Evolutionary conservation across 768 basidiomycete species (phyloP).

Genomic region (Royoungia palumana): DNA sequence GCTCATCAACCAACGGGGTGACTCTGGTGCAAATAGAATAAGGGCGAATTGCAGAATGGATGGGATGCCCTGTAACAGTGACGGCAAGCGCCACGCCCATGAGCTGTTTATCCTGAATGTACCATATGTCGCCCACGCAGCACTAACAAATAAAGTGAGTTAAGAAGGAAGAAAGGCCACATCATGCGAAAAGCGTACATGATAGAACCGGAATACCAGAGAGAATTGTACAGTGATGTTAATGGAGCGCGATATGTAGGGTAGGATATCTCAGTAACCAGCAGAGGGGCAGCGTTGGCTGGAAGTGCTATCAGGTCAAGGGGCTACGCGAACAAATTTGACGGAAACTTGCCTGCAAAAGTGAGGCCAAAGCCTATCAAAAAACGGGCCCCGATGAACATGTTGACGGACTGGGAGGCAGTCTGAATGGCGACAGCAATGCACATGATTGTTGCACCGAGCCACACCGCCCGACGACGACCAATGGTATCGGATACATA

Average conservation of each 20-base stretch:
- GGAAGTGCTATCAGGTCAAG: conserved; percentile 5
- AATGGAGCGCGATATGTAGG: conserved; percentile 77
- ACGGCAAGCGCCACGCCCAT: conserved; percentile 85
- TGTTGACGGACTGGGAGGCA: conserved; percentile 64
- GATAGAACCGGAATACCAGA: conserved; percentile 85
- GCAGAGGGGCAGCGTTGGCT: conserved; percentile 75
- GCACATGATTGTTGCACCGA: conserved; percentile 72
- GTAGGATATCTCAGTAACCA: conserved; percentile 85
- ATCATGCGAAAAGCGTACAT: conserved; percentile 41
- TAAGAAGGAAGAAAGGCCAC: neutral
- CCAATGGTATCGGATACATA: conserved; percentile 72
- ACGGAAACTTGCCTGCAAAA: conserved; percentile 48
- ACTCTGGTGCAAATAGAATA: conserved; percentile 74
- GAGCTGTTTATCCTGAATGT: conserved; percentile 64
- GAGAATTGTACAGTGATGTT: conserved; percentile 77
- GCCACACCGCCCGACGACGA: conserved; percentile 59
- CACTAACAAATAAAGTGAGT: conserved; percentile 33
- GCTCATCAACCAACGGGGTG: conserved; percentile 77
- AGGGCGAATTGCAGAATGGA: conserved; percentile 63
- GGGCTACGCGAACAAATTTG: neutral
- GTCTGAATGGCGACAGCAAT: conserved; percentile 66
- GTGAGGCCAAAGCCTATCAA: conserved; percentile 75
- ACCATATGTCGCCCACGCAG: conserved; percentile 83
- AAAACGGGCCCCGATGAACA: conserved; percentile 83
- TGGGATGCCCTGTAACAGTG: conserved; percentile 66